These are phyloP conservation scores for Arthrinium puccinioides DNA, from an alignment of 2,329 filamentous ascomycete species.

Conservation along the genomic window DNA sequence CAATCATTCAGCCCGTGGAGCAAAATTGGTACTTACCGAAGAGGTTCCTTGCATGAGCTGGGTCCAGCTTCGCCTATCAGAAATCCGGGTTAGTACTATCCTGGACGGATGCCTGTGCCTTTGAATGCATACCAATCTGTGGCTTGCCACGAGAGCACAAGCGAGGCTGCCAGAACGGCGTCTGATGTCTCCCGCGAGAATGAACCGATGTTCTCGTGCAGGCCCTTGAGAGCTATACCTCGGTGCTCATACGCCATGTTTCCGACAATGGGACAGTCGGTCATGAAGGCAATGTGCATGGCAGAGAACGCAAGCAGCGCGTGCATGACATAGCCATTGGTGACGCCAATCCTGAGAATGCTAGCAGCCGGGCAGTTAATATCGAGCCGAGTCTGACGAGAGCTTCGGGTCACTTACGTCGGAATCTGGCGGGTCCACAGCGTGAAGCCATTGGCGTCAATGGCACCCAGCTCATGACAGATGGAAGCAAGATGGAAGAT, in stretches of 20 bases:
- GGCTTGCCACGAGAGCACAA: constrained; percentile 91
- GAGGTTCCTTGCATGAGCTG: constrained; percentile 88
- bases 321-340: constrained; percentile 87
- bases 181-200: constrained; percentile 87
- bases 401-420: constrained; percentile 62
- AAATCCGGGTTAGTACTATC: constrained; percentile 25
- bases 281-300: constrained; percentile 85
- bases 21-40: constrained; percentile 52
- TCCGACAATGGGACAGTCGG: constrained; percentile 74
- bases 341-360: constrained; percentile 74
- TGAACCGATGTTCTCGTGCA: constrained; percentile 77
- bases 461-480: constrained; percentile 71
- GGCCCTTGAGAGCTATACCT: constrained; percentile 74
- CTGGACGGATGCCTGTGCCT: constrained; percentile 19
- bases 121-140: constrained; percentile 75
- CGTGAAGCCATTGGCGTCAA: constrained; percentile 76
- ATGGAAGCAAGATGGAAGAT: constrained; percentile 87
- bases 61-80: constrained; percentile 77
- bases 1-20: neutral
- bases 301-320: constrained; percentile 90
- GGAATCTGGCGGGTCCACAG: constrained; percentile 91
- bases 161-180: constrained; percentile 82
- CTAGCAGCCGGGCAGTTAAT: constrained; percentile 43
- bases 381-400: too few species aligned
- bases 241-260: constrained; percentile 88